Base-by-base conservation (phyloP, 2,329 filamentous ascomycete genomes). In the Orbilia brochopaga region DNA sequence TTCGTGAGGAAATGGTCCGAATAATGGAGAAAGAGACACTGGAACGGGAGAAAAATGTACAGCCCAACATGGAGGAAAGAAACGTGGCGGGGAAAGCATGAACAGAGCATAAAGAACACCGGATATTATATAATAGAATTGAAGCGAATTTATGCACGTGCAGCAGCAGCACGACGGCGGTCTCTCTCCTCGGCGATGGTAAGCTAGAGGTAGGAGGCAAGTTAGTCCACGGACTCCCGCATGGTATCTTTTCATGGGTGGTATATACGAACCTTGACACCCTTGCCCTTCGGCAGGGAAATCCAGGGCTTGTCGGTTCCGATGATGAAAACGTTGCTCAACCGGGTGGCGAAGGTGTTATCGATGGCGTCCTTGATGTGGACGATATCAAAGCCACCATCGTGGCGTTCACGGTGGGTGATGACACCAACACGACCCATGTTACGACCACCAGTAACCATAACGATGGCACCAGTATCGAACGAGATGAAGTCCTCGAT, bases 341-440 rank as follows among this genome's bases (percentile, higher is more conserved):
- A 92, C 84, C 94, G 94, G 81, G 94, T 99, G 80, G 94, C 92
- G 85, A 99, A 99, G 81, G 91, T 90, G 90, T 99, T 99, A 89
- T 97, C 94, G 84, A 99, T 93, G 80, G 92, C 93, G 81, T 99
- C 94, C 90, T 99, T 99, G 85, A 99, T 90, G 87, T 97, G 92
- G 83, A 99, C 92, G 81, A 99, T 96, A 88, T 95, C 95, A 90
- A 99, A 99, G 83, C 94, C 94, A 87, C 94, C 94, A 79, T 99
- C 94, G 88, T 99, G 94, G 80, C 94, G 91, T 88, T 99, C 94
- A 87, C 94, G 93, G 88, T 99, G 92, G 80, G 94, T 97, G 86
- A 99, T 95, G 83, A 97, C 93, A 90, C 94, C 94, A 81, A 99
- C 93, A 93, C 94, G 94, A 83, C 94, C 94, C 93, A 97, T 99